Evolutionary conservation across 345 rosid genomes (phyloP), one percentile per base, ranked within the genome.

Genomic region (Camelina sativa): DNA sequence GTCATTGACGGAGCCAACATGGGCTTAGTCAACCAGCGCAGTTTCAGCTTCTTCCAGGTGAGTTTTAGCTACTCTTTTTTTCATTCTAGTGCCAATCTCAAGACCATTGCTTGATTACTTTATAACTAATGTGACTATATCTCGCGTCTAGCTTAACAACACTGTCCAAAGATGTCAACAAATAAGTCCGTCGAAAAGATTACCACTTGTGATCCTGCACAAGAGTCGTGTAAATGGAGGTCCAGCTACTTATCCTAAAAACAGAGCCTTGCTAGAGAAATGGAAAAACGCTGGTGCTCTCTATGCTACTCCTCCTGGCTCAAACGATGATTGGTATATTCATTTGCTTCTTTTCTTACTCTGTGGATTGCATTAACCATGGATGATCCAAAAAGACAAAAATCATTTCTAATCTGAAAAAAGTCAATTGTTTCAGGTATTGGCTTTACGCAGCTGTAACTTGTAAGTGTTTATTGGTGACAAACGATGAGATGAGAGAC

Each of bases 401-500:
- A 19, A 28, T 30, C 10, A 44, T 65, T 2, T 22, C 1, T 59
- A 11, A 4, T 68, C 23, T 20, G 34, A 54, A n/a, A n/a, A n/a
- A n/a, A 64, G 32, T 37, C 37, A 9, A 40, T 67, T 41, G 54
- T 56, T 74, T 7, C 82, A 93, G 97, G 97, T 95, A 90, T 79
- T 95, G 99, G 99, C 80, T 95, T 59, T 95, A 92, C 80, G 98
- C 98, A 23, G 93, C 99, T 16, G 99, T 95, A 73, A 86, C 87
- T 68, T 84, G 81, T 40, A 92, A 90, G 57, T 83, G 92, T 84
- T 88, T 92, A 76, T 65, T 92, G 62, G 90, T 92, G 46, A 90
- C 99, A 54, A 90, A 95, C 73, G 99, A 95, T 79, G 97, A 92
- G 80, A 95, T 95, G 99, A 86, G 99, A 86, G 99, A 92, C 72